Conservation (phyloP, 345 rosid species). For the Citrus reticulata region DNA sequence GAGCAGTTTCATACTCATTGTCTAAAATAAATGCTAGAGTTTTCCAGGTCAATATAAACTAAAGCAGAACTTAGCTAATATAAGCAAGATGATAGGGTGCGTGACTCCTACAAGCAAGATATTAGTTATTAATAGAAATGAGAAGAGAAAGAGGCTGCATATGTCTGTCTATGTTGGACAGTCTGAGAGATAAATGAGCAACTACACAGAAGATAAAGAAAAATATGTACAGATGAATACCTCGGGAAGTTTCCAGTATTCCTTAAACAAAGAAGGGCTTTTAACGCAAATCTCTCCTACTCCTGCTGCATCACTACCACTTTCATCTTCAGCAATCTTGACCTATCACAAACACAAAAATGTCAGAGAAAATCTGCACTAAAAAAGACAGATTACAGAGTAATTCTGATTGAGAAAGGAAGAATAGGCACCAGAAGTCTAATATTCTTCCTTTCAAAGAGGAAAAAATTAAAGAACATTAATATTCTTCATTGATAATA, state of each 20-base stretch:
- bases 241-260: conserved; percentile 96
- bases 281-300: conserved; percentile 85
- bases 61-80: not conserved
- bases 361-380: not conserved
- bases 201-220: not conserved
- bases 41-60: not conserved
- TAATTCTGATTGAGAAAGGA: not conserved
- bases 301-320: conserved; percentile 40
- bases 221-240: conserved; percentile 25
- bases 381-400: not conserved
- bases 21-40: not conserved
- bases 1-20: not conserved
- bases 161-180: not conserved
- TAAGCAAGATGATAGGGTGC: not conserved
- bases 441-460: not conserved
- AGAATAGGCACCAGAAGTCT: not conserved
- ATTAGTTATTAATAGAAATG: not conserved
- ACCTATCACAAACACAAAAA: conserved; percentile 43
- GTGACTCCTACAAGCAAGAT: not conserved
- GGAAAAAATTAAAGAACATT: not conserved
- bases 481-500: not conserved
- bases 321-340: conserved; percentile 57
- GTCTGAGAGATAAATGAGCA: not conserved
- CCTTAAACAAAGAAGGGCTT: conserved; percentile 93
- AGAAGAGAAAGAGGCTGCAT: not conserved